These are phyloP conservation scores for Leccinellum luteum DNA, from an alignment of 768 basidiomycete genomes.

Conservation along the genomic window DNA sequence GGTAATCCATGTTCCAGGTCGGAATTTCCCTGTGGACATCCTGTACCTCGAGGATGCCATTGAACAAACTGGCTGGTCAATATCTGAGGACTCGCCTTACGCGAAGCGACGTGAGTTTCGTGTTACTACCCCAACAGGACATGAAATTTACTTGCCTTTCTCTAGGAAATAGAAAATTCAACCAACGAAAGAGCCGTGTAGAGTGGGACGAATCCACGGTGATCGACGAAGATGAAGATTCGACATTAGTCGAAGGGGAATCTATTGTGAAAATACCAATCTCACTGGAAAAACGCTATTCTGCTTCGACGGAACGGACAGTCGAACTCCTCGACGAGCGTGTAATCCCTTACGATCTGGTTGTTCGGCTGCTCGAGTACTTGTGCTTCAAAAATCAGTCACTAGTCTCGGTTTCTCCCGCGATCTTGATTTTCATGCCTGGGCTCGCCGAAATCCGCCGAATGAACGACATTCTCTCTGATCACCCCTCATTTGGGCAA, in stretches of 20 bases:
- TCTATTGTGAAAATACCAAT: constrained; percentile 26
- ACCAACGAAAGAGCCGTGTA: constrained; percentile 53
- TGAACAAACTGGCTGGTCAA: constrained; percentile 74
- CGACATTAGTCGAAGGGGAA: constrained; percentile 28
- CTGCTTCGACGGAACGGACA: constrained; percentile 66
- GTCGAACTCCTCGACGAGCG: constrained; percentile 87
- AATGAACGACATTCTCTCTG: constrained; percentile 74
- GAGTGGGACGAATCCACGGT: constrained; percentile 81
- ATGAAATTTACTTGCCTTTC: not conserved
- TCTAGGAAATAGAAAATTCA: constrained; percentile 61
- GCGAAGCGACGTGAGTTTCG: constrained; percentile 59
- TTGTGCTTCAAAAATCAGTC: constrained; percentile 69
- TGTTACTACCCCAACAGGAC: not conserved
- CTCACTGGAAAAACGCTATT: constrained; percentile 80
- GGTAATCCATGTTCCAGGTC: constrained; percentile 83
- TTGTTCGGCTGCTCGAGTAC: constrained; percentile 76
- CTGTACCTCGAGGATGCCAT: constrained; percentile 90
- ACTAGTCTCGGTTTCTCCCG: constrained; percentile 62
- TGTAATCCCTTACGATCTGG: constrained; percentile 87
- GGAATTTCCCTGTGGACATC: constrained; percentile 90
- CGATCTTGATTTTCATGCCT: constrained; percentile 90
- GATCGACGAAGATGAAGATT: constrained; percentile 66
- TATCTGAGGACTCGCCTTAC: constrained; percentile 79
- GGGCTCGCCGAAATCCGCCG: constrained; percentile 92
- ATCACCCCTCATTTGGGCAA: constrained; percentile 71